Conservation (phyloP, 352 stramenopile species). For the Peronospora farinosa region DNA sequence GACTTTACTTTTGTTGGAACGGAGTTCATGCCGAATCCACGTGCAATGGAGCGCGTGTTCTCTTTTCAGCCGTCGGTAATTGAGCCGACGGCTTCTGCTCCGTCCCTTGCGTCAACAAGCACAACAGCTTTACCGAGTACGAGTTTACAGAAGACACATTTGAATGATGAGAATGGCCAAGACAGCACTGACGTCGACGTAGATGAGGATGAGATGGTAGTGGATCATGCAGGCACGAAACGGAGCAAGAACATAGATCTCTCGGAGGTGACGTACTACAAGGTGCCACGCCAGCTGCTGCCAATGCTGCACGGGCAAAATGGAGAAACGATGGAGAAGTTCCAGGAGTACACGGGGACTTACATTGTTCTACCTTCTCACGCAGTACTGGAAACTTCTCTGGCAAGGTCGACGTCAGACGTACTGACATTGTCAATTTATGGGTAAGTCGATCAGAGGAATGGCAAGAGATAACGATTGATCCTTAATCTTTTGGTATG, state of each 20-base stretch:
- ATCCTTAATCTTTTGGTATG: background rate
- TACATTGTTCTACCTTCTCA: conserved; percentile 66
- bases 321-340: conserved; percentile 64
- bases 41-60: conserved; percentile 67
- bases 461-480: background rate
- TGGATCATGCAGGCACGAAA: conserved; percentile 35
- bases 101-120: background rate
- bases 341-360: conserved; percentile 70
- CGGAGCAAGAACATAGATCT: conserved; percentile 66
- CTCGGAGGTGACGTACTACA: conserved; percentile 74
- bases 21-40: conserved; percentile 87
- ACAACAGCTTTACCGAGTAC: conserved; percentile 3
- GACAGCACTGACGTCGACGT: conserved; percentile 20
- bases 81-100: conserved; percentile 3
- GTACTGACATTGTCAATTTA: conserved; percentile 67
- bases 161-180: conserved; percentile 10
- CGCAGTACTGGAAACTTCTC: conserved; percentile 13
- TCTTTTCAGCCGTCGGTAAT: conserved; percentile 25
- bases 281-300: conserved; percentile 56
- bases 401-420: conserved; percentile 15
- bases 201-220: conserved; percentile 36
- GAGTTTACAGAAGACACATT: conserved; percentile 16
- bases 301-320: conserved; percentile 60
- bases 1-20: conserved; percentile 87
- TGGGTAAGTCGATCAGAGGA: conserved; percentile 30